Base-by-base conservation (phyloP, 2,329 filamentous ascomycete species). In the Colletotrichum echinochloae region DNA sequence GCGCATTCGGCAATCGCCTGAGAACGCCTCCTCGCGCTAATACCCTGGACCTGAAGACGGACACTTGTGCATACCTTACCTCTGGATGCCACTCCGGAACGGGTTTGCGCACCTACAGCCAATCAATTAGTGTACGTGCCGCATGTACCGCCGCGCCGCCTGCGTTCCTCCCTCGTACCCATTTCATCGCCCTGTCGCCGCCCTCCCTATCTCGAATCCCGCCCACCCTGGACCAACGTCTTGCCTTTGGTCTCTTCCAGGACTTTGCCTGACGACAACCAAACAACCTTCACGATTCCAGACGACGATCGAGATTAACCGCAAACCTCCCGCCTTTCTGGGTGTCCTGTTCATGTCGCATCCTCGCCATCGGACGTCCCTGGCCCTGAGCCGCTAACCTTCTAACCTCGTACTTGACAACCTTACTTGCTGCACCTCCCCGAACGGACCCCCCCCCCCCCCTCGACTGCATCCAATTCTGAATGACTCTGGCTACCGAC, bases 391-490 rank as follows among this genome's bases (percentile, higher is more conserved):
- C 66, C 66, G 26, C 49, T 69, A 55, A 61, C 37, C 44, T 46
- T 49, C 66, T 48, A 49, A 37, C 46, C 57, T 68, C 44, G 68
- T 64, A 70, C 62, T 54, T 67, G 51, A 67, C 64, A 67, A 62
- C 52, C 54, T 44, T 56, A 66, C 49, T 60, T 48, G 59, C 68
- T 68, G 68, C 65, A 71, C 52, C 64, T 68, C 30, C 68, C 65
- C 59, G 68, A 67, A 71, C 68, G 59, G 68, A 68, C 68, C 68
- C 61, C 66, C 66, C n/a, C n/a, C n/a, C n/a, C n/a, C n/a, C n/a
- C 61, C 65, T 48, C 46, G 16, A 54, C 52, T 62, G 64, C 44
- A 70, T 59, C 61, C 35, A 7, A 56, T n/a, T 35, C 20, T 66
- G 67, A 28, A 70, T 70, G 67, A 63, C 67, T 61, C 56, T 70